A percentile compares a stretch with the other conserved stretches of the same genome.
These are phyloP conservation scores for Narthecium ossifragum DNA, from an alignment of 106 monocot genomes.

Conservation along the genomic window DNA sequence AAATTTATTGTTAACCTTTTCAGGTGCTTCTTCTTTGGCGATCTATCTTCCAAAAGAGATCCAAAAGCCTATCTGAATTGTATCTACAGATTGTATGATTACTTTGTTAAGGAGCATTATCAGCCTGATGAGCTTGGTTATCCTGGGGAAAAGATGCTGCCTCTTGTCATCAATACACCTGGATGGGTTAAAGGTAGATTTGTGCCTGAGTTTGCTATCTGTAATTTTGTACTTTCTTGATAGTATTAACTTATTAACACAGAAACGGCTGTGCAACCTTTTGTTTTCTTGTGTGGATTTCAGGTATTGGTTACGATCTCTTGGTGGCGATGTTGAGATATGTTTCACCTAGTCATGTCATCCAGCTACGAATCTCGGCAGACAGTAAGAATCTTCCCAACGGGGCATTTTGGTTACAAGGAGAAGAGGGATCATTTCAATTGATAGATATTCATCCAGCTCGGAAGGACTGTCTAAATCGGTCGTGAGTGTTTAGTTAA, in stretches of 20 bases:
- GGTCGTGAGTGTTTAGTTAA: conserved; percentile 54
- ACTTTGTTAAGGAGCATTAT: conserved; percentile 47
- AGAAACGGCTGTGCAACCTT: not conserved
- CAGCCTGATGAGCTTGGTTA: conserved; percentile 11
- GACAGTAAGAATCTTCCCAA: conserved; percentile 83
- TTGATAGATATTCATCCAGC: conserved; percentile 36
- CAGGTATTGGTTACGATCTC: conserved; percentile 83
- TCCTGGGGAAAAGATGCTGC: conserved; percentile 19
- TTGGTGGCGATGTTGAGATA: conserved; percentile 73
- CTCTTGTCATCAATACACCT: conserved; percentile 90
- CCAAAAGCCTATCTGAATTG: conserved; percentile 60
- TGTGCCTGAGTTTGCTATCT: no score
- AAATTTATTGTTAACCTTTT: conserved; percentile 3
- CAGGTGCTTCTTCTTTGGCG: conserved; percentile 87
- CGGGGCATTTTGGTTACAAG: conserved; percentile 69
- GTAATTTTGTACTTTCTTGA: no score
- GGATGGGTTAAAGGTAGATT: conserved; percentile 95
- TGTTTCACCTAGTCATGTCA: conserved; percentile 52
- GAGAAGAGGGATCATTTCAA: conserved; percentile 11
- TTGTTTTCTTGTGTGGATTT: not conserved
- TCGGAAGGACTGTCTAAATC: conserved; percentile 30
- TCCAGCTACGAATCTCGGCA: conserved; percentile 56
- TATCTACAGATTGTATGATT: conserved; percentile 58
- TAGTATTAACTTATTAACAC: no score
- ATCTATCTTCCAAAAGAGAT: conserved; percentile 92